A percentile compares a stretch with the other conserved stretches of the same genome.
These are phyloP conservation scores for Cytospora piceicola DNA, from an alignment of 2,329 filamentous ascomycete genomes.

Conservation along the genomic window DNA sequence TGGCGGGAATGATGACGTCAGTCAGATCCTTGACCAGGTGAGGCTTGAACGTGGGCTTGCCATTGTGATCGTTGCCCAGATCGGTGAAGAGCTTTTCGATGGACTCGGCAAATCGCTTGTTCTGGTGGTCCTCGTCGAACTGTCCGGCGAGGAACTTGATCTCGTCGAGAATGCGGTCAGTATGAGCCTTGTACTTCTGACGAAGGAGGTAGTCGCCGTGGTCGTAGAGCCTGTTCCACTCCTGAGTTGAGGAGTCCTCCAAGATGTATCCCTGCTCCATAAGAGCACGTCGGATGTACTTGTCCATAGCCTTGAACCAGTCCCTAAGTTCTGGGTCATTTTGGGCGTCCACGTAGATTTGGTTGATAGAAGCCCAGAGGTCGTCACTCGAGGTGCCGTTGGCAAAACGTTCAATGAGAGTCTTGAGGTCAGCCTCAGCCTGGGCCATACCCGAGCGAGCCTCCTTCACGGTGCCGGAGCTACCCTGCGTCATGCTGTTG, in stretches of 20 bases:
- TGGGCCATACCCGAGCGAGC: constrained; percentile 68
- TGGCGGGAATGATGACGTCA: constrained; percentile 80
- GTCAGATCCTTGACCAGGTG: constrained; percentile 88
- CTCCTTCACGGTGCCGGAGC: constrained; percentile 71
- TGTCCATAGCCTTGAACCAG: constrained; percentile 84
- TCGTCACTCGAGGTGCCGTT: constrained; percentile 91
- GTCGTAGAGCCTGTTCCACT: constrained; percentile 87
- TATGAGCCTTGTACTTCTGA: constrained; percentile 84
- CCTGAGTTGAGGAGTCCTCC: constrained; percentile 74
- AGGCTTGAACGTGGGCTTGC: constrained; percentile 88
- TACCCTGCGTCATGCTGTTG: constrained; percentile 65
- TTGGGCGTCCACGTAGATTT: constrained; percentile 86
- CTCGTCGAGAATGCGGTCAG: constrained; percentile 85
- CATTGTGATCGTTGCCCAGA: constrained; percentile 83
- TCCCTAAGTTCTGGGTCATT: constrained; percentile 81
- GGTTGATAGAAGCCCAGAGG: constrained; percentile 80
- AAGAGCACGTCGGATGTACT: constrained; percentile 79
- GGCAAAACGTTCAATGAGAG: constrained; percentile 90
- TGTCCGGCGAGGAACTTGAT: constrained; percentile 87
- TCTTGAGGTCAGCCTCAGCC: constrained; percentile 82
- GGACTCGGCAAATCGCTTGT: constrained; percentile 76
- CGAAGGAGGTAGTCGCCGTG: constrained; percentile 84
- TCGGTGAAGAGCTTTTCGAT: constrained; percentile 83
- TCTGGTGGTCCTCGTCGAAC: constrained; percentile 86
- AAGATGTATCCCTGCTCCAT: constrained; percentile 91